Base-by-base conservation (phyloP, 768 basidiomycete genomes). In the Leccinellum rugosiceps region DNA sequence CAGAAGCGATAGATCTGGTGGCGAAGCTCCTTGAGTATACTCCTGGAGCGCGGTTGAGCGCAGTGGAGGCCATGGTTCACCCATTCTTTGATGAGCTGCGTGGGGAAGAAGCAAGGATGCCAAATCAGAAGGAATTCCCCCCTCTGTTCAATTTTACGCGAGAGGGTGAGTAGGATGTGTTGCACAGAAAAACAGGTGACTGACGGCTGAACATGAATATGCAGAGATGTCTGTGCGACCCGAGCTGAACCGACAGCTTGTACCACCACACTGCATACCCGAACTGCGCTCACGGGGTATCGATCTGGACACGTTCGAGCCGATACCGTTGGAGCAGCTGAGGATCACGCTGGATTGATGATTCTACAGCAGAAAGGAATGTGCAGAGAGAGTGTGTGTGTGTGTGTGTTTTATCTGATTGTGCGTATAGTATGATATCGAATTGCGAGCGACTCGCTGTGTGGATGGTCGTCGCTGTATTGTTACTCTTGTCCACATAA, bases 1-100 rank as follows among this genome's bases (percentile, higher is more conserved):
- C 88, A 17, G 95, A 98, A 73, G 94, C 97, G 56, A 98, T 99
- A 76, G 91, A 96, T 66, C 78, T 98, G 56, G 96, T 99, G 59
- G 87, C 91, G 17, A 95, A 92, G 74, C 78, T 99, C 59, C 80
- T 99, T 65, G 96, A 98, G 70, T 99, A 99, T 77, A 99, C 97
- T n/a, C 97, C 97, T 9, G 88, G 88, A 46, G 88, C 92, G 31
- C 88, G 97, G 52, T 74, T 96, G 74, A 92, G 90, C 65, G 89
- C 94, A 2, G 82, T 94, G 65, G 88, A 93, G 74, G 90, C 91
- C 25, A 93, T 96, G 93, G 81, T 92, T 61, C 87, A 96, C 71
- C 86, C 91, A 26, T 95, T 98, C 88, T 99, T 99, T 73, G 95
- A 98, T 70, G 97, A 99, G 75, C 75, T 99, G 65, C 85, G 93